Evolutionary conservation across 2,329 filamentous ascomycete species (phyloP).

Genomic region (Paecilomyces niveus): DNA sequence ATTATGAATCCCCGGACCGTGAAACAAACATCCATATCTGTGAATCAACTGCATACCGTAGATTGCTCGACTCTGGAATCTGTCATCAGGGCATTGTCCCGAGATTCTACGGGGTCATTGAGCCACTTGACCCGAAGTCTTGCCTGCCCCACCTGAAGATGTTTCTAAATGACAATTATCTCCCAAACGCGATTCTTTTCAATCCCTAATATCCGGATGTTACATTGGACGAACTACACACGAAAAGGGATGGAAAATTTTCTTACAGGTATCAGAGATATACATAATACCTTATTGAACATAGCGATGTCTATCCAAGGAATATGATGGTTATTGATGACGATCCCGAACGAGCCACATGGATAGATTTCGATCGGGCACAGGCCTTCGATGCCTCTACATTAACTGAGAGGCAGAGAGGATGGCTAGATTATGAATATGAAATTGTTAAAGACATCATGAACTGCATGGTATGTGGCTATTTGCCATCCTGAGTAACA

Average conservation of each 20-base stretch:
- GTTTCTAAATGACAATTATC: slow-evolving; percentile 10
- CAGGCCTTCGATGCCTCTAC: neutral
- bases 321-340: slow-evolving; percentile 11
- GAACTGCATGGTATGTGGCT: neutral
- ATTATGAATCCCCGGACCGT: no score
- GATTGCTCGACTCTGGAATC: slow-evolving; percentile 1
- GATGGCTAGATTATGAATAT: neutral
- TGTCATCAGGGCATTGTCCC: slow-evolving; percentile 6
- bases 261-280: slow-evolving; percentile 7
- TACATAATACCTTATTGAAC: slow-evolving; percentile 7
- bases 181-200: slow-evolving; percentile 10
- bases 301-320: slow-evolving; percentile 7
- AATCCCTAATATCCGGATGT: slow-evolving; percentile 8
- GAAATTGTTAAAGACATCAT: neutral
- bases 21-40: no score
- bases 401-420: slow-evolving; percentile 22
- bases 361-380: slow-evolving; percentile 4
- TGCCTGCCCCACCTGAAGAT: slow-evolving; percentile 5
- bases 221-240: slow-evolving; percentile 5
- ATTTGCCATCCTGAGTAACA: no score
- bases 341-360: slow-evolving; percentile 10
- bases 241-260: slow-evolving; percentile 4
- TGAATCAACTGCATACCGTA: neutral
- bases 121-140: slow-evolving; percentile 5
- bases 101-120: slow-evolving; percentile 5